Base-by-base conservation (phyloP, 257 asterid species). In the Solanum chiquidenum region DNA sequence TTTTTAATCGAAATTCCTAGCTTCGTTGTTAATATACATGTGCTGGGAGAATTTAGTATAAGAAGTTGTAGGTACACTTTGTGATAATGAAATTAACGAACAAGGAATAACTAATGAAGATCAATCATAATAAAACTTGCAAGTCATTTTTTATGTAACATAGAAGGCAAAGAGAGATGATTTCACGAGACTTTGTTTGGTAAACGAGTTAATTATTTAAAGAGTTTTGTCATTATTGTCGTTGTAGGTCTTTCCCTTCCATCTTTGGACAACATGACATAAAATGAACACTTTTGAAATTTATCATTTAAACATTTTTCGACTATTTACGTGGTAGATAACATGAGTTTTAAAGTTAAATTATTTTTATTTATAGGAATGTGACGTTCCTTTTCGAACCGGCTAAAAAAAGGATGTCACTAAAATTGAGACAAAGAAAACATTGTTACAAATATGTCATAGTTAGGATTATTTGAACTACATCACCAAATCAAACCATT, bases 311-410 rank as follows among this genome's bases (percentile, higher is more conserved):
- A 23, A 60, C 13, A 23, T 4, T 62, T 62, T 3, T 21, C 0
- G 11, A 60, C 12, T 18, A 20, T 55, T 55, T 18, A 21, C 1
- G 2, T 55, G 11, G 23, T 18, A 18, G 64, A 1, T 60, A 60
- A 20, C 69, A 16, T 52, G 6, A 60, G 25, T 60, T 60, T 60
- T 1, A 0, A 62, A 23, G 6, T 62, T 58, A 9, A 23, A 62
- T 23, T 62, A 62, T 23, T 62, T 62, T 62, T 0, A 62, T 8
- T 62, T 10, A 62, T 9, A 62, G 1, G 0, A 60, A 62, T 23
- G 1, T 2, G 7, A 9, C 0, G 12, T 62, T 62, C 0, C 1
- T 9, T 23, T 62, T 62, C 1, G 3, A n/a, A 10, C 4, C 0
- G 2, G 5, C 6, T 62, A 62, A 62, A n/a, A 62, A 62, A 10